phyloP scores from a whole-genome alignment of 768 basidiomycete species.

The Lactarius pseudohatsudake region DNA sequence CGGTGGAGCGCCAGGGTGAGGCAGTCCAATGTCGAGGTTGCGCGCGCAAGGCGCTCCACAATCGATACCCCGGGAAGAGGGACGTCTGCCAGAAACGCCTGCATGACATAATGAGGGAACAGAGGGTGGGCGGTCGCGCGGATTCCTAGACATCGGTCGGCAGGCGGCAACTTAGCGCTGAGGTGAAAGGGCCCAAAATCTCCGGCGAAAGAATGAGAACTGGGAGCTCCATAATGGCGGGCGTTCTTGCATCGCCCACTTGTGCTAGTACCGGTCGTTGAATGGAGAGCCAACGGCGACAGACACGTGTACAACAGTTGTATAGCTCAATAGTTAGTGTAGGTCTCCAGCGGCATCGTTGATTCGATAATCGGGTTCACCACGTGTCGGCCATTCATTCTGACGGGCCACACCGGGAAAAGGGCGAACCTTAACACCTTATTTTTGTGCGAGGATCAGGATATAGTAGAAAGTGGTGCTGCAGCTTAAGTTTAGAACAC shows the following conservation, averaged over 20 bases:
- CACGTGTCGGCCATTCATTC: not conserved
- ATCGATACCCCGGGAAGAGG: not conserved
- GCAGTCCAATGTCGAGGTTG: slow-evolving; percentile 2
- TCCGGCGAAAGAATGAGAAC: slow-evolving; percentile 13
- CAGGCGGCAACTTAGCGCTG: slow-evolving; percentile 6
- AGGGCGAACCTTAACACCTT: not conserved
- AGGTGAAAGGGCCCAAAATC: slow-evolving; percentile 3
- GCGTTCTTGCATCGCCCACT: not conserved
- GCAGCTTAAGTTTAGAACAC: not conserved
- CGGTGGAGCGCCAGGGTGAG: slow-evolving; percentile 16
- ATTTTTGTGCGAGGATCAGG: not conserved
- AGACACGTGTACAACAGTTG: not conserved
- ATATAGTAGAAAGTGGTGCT: not conserved
- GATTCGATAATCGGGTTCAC: not conserved
- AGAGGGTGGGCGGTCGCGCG: slow-evolving; percentile 4
- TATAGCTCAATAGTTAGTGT: too few species aligned
- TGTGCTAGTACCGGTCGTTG: slow-evolving; percentile 1
- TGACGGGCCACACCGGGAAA: not conserved
- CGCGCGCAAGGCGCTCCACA: slow-evolving; percentile 10
- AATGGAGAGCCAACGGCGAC: not conserved
- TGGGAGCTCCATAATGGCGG: slow-evolving; percentile 1
- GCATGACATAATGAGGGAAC: slow-evolving; percentile 5
- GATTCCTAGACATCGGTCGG: slow-evolving; percentile 8
- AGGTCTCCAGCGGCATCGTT: not conserved
- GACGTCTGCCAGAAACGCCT: slow-evolving; percentile 10